Evolutionary conservation across 2,329 filamentous ascomycete genomes (phyloP), one percentile per base, ranked within the genome.

Genomic region (Colletotrichum sp.): DNA sequence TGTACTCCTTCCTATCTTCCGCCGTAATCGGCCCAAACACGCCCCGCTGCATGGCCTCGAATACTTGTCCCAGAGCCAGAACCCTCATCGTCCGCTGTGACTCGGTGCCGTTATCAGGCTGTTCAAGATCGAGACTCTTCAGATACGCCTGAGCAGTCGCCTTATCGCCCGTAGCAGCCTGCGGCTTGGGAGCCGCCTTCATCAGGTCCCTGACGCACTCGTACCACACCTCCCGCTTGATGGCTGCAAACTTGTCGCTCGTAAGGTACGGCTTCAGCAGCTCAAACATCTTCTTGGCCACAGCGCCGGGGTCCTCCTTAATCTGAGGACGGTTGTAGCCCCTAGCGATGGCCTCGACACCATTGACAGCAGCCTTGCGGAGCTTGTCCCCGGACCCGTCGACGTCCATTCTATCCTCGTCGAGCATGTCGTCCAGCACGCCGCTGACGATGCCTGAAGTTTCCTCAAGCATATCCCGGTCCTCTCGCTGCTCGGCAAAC

Each of bases 381-480:
- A 84, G 87, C 75, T 88, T 87, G 11, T 83, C 85, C 68, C 84
- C 86, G 3, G 88, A 88, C 3, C 55, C 61, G 81, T 94, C 93
- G 27, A 94, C 86, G 22, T 95, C 94, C 93, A 95, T 95, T 72
- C 89, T 88, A 77, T 93, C 91, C 62, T 91, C 91, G 36, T 89
- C 89, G 9, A 83, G 84, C 6, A 90, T 79, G 32, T 92, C 90
- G 59, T 93, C 91, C 39, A 98, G 83, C 62, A 93, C 86, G 1
- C 91, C 90, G 32, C 86, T 87, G 15, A 95, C 91, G 68, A 98
- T 90, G 8, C 88, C 88, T 6, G 91, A 87, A 6, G 94, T 92
- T 30, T 95, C 92, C 6, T 89, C 86, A 79, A 94, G 92, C 84
- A 98, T 87, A 79, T 96, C 91, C 19, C 95, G 82, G 80, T 96